These are phyloP conservation scores for Tolypocladium capitatum DNA, from an alignment of 2,329 filamentous ascomycete species.

Conservation along the genomic window DNA sequence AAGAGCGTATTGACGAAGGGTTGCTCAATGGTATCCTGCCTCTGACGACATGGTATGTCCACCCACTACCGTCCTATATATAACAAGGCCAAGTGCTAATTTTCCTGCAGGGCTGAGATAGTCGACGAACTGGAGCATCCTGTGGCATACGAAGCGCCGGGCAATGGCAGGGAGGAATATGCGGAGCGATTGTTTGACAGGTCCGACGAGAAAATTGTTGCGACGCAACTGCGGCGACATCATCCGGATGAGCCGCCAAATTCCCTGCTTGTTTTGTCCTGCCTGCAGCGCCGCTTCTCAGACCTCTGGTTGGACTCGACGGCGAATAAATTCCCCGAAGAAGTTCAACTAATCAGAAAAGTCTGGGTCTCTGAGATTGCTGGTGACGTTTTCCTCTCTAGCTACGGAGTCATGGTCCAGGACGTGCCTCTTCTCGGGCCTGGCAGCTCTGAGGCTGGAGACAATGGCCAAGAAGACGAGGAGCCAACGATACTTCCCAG, in stretches of 20 bases:
- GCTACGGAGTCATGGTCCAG: conserved; percentile 21
- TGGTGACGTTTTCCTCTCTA: conserved; percentile 20
- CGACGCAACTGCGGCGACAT: conserved; percentile 17
- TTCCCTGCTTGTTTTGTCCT: conserved; percentile 13
- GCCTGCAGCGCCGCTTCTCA: conserved; percentile 14
- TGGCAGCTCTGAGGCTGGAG: conserved; percentile 2
- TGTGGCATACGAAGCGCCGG: conserved; percentile 2
- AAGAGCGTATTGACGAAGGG: conserved; percentile 13
- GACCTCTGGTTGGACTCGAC: conserved; percentile 19
- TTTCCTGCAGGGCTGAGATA: conserved; percentile 1
- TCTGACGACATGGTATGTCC: conserved; percentile 20
- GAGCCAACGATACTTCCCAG: not conserved
- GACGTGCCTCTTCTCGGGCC: conserved; percentile 16
- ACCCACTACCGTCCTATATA: not conserved
- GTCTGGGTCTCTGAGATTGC: conserved; percentile 19
- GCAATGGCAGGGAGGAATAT: conserved; percentile 13
- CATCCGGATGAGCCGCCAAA: conserved; percentile 10
- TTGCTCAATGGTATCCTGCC: conserved; percentile 12
- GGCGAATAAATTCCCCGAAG: conserved; percentile 9
- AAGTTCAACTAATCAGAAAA: conserved; percentile 11
- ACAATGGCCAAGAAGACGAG: conserved; percentile 1
- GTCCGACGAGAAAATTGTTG: conserved; percentile 13
- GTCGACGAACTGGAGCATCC: conserved; percentile 1
- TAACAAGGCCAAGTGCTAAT: not conserved
- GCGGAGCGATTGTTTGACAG: conserved; percentile 15